phyloP scores from a whole-genome alignment of 169 alveolate genomes.

The Cryptosporidium ryanae region DNA sequence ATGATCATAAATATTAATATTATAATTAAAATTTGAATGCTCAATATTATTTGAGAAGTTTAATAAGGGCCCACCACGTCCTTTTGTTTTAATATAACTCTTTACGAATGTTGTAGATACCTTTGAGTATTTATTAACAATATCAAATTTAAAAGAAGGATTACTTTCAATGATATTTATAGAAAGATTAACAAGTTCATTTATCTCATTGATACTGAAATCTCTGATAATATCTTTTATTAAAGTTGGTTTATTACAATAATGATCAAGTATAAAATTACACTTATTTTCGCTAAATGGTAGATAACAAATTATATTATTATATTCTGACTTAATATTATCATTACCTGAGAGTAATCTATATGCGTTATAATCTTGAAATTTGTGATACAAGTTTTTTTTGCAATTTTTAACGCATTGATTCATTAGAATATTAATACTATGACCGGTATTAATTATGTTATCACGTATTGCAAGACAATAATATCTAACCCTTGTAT shows the following conservation, averaged over 20 bases:
- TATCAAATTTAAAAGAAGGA: conserved; percentile 79
- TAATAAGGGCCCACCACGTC: conserved; percentile 71
- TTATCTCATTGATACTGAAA: background rate
- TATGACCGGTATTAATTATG: background rate
- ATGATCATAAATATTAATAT: conserved; percentile 6
- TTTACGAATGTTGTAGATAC: conserved; percentile 84
- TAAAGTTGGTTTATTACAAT: conserved; percentile 7
- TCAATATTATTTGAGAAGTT: background rate
- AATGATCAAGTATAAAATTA: background rate
- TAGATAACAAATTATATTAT: conserved; percentile 9
- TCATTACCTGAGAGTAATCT: conserved; percentile 1
- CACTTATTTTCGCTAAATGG: conserved; percentile 12
- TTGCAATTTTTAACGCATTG: background rate
- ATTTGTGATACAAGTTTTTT: conserved; percentile 11
- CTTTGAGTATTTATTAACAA: conserved; percentile 76
- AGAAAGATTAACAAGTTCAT: conserved; percentile 10
- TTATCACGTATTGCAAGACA: conserved; percentile 78
- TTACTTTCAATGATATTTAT: conserved; percentile 11
- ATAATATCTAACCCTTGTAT: conserved; percentile 85
- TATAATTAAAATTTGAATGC: too few species aligned
- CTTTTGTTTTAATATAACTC: conserved; percentile 78
- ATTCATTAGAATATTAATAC: background rate
- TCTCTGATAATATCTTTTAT: conserved; percentile 15
- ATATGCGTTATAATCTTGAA: conserved; percentile 9
- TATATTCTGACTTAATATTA: background rate